A percentile compares a stretch with the other conserved stretches of the same genome.
Conservation (phyloP, 345 rosid species). For the Eutrema japonicum region DNA sequence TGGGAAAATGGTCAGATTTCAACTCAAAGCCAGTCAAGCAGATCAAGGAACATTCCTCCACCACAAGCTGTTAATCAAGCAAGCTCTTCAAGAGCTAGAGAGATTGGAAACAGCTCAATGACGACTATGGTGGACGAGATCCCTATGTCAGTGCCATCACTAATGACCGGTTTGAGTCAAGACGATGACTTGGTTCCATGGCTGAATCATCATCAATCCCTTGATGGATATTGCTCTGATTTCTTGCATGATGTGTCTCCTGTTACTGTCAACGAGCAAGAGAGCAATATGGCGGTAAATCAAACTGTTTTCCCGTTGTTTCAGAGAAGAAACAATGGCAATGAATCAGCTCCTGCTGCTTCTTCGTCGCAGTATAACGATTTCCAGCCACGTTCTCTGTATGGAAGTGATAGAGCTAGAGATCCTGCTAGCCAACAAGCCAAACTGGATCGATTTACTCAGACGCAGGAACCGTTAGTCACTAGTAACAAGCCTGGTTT, state of each 20-base stretch:
- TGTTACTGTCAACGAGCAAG: slow-evolving; percentile 53
- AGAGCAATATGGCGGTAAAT: slow-evolving; percentile 11
- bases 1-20: slow-evolving; percentile 79
- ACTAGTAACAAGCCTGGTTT: slow-evolving; percentile 48
- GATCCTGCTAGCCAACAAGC: slow-evolving; percentile 41
- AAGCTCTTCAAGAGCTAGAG: slow-evolving; percentile 46
- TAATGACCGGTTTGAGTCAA: slow-evolving; percentile 57
- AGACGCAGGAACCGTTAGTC: slow-evolving; percentile 49
- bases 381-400: slow-evolving; percentile 47
- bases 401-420: slow-evolving; percentile 50
- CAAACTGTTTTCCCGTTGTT: slow-evolving; percentile 48
- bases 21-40: slow-evolving; percentile 64
- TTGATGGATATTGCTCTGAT: slow-evolving; percentile 61
- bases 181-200: slow-evolving; percentile 75
- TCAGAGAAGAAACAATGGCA: slow-evolving; percentile 43
- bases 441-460: slow-evolving; percentile 45
- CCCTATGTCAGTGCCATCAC: slow-evolving; percentile 53
- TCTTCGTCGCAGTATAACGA: slow-evolving; percentile 44
- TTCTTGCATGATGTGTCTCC: slow-evolving; percentile 67
- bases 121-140: slow-evolving; percentile 52
- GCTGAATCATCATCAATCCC: slow-evolving; percentile 56
- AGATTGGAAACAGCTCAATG: slow-evolving; percentile 44
- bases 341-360: slow-evolving; percentile 45
- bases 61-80: slow-evolving; percentile 36
- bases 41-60: slow-evolving; percentile 47